Evolutionary conservation across 495 filamentous ascomycete species (phyloP).

Genomic region (Xylaria acuta): DNA sequence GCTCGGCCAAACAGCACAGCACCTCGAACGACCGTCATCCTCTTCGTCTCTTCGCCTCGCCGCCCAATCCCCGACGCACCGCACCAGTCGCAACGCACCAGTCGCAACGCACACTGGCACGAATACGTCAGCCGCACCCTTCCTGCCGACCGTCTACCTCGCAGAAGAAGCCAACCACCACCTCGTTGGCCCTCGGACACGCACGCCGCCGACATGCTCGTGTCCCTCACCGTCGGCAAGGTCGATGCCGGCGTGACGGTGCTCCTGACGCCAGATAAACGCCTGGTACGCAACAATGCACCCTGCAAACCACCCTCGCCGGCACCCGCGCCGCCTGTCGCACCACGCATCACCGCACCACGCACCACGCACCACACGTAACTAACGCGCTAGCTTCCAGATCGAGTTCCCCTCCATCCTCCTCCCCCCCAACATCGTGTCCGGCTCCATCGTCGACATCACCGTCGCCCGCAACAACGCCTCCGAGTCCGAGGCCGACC

Average conservation of each 20-base stretch:
- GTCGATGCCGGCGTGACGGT: conserved; percentile 98
- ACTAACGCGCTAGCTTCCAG: conserved; percentile 53
- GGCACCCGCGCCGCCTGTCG: neutral
- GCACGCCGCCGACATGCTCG: conserved; percentile 71
- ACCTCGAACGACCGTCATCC: neutral
- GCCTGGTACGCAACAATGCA: conserved; percentile 70
- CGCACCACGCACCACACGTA: neutral
- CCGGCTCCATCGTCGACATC: conserved; percentile 97
- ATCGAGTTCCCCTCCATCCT: conserved; percentile 99
- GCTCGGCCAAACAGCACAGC: neutral
- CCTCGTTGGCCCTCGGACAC: conserved; percentile 8
- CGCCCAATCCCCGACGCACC: neutral
- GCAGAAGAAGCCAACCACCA: neutral
- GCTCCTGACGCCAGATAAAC: conserved; percentile 94
- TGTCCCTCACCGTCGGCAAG: conserved; percentile 98
- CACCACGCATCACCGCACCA: too few relatives aligned
- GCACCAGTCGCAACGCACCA: neutral
- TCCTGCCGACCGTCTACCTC: neutral
- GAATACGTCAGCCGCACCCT: neutral
- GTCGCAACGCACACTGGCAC: neutral
- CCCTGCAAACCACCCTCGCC: neutral
- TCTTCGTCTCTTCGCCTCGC: neutral
- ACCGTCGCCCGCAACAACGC: conserved; percentile 85
- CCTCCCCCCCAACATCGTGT: conserved; percentile 90
- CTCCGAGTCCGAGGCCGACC: conserved; percentile 75